Conservation (phyloP, 1,284 basidiomycete species). For the Taiwanofungus camphoratus region DNA sequence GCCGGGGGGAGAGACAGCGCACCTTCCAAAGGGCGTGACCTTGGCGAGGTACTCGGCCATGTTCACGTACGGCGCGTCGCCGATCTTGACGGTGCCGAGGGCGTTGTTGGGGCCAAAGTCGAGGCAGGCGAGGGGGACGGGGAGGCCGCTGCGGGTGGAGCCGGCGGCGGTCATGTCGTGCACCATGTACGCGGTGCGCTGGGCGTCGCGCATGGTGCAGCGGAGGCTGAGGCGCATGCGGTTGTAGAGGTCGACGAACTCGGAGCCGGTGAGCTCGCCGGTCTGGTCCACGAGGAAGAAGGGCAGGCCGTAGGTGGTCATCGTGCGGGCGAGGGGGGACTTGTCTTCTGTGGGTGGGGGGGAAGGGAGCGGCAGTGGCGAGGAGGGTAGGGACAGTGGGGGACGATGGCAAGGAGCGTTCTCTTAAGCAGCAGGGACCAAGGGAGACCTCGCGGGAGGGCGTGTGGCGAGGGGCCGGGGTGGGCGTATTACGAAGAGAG, state of each 20-base stretch:
- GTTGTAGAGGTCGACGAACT: slow-evolving; percentile 58
- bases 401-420: background rate
- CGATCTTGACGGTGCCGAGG: slow-evolving; percentile 47
- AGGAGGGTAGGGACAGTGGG: background rate
- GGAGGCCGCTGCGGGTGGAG: slow-evolving; percentile 21
- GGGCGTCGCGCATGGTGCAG: slow-evolving; percentile 37
- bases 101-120: slow-evolving; percentile 44
- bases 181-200: slow-evolving; percentile 45
- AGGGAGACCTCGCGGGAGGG: background rate
- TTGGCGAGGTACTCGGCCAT: slow-evolving; percentile 50
- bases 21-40: slow-evolving; percentile 36
- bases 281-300: slow-evolving; percentile 59
- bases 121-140: slow-evolving; percentile 40
- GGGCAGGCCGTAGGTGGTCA: slow-evolving; percentile 45
- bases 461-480: background rate
- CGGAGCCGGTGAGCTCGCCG: slow-evolving; percentile 44
- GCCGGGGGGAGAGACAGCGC: slow-evolving; percentile 8
- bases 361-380: background rate
- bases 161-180: slow-evolving; percentile 31
- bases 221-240: slow-evolving; percentile 47
- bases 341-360: background rate
- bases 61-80: slow-evolving; percentile 29
- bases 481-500: background rate
- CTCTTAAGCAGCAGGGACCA: too few relatives aligned
- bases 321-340: slow-evolving; percentile 13